Base-by-base conservation (phyloP, 78 protist species). In the Monosiga brevicollis region DNA sequence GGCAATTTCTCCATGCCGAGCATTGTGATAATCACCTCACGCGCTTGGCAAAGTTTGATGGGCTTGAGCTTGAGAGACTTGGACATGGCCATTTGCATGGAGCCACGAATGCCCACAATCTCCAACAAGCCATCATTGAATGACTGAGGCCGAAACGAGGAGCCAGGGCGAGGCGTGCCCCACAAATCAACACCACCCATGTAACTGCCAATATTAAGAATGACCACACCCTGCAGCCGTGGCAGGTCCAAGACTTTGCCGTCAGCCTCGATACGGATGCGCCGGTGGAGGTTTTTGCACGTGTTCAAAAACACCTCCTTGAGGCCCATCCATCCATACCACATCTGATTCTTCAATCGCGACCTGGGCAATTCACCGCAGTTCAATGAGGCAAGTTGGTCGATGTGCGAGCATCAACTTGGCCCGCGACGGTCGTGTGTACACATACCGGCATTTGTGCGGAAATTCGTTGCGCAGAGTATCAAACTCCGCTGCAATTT, bases 401-500 rank as follows among this genome's bases (percentile, higher is more conserved):
- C n/a, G n/a, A n/a, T n/a, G n/a, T n/a, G n/a, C n/a, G n/a, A n/a
- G n/a, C n/a, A n/a, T n/a, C n/a, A n/a, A n/a, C n/a, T n/a, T n/a
- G n/a, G n/a, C n/a, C n/a, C n/a, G n/a, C n/a, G n/a, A n/a, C n/a
- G n/a, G n/a, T n/a, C n/a, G n/a, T n/a, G n/a, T n/a, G n/a, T n/a
- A n/a, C n/a, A n/a, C n/a, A n/a, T 15, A 49, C 35, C 35, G 11
- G 32, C 15, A 70, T 9, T 10, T 25, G 34, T 25, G 36, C 26
- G 74, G 74, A 25, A 26, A 1, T 1, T 10, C 34, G 40, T 82
- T 34, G 70, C 89, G 81, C 26, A 80, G 82, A 22, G 40, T 40
- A 71, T 92, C 91, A 81, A 90, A 89, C 42, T 80, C 83, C 39
- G 88, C 80, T 6, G 92, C 89, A 26, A 88, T 78, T 9, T 37